A percentile compares a stretch with the other conserved stretches of the same genome.
These are phyloP conservation scores for Thuja plicata DNA, from an alignment of 83 land plant genomes.

Conservation along the genomic window DNA sequence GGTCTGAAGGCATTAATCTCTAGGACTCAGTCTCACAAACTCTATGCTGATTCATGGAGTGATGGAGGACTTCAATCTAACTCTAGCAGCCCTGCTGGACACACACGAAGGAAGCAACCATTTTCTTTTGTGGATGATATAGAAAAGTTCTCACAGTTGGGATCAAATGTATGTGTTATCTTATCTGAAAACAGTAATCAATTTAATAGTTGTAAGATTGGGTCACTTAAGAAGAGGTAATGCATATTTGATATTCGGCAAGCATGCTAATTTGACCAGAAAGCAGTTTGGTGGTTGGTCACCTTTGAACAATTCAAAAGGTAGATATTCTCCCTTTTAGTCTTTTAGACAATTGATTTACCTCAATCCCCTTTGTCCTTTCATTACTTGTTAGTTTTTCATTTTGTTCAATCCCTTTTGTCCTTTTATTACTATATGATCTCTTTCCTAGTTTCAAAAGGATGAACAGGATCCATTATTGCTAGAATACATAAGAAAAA, in stretches of 20 bases:
- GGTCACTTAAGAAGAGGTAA: neutral
- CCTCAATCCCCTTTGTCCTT: neutral
- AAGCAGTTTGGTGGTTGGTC: neutral
- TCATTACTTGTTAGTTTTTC: neutral
- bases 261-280: neutral
- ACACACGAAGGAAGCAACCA: conserved; percentile 37
- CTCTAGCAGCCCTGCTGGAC: conserved; percentile 48
- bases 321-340: neutral
- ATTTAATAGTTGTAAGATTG: neutral
- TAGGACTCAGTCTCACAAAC: conserved; percentile 28
- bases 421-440: neutral
- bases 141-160: conserved; percentile 38
- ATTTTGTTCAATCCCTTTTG: neutral
- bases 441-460: neutral
- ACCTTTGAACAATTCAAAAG: neutral
- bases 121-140: conserved; percentile 40
- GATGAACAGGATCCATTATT: neutral
- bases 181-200: neutral
- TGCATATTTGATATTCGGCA: neutral
- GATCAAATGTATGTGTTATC: neutral
- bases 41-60: conserved; percentile 18
- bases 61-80: conserved; percentile 26
- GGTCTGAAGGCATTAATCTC: conserved; percentile 56
- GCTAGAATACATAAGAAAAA: neutral
- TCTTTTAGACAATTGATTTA: neutral